Evolutionary conservation across 2,329 filamentous ascomycete species (phyloP).

Genomic region (Pestalotiopsis sp.): DNA sequence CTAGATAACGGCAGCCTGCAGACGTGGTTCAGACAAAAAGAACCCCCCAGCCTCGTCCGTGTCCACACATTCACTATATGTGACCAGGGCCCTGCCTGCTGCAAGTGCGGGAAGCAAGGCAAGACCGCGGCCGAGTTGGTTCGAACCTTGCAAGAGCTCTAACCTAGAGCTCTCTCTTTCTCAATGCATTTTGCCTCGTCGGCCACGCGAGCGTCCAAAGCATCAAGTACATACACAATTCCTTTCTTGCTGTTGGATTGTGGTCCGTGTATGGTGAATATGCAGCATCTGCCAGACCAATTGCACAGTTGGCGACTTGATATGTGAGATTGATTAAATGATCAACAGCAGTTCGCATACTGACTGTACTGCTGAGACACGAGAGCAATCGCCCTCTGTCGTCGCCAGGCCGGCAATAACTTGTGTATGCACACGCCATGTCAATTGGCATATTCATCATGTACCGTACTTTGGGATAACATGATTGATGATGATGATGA

Average conservation of each 20-base stretch:
- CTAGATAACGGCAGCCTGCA: no score
- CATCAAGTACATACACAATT: neutral
- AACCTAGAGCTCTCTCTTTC: neutral
- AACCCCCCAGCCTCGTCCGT: neutral
- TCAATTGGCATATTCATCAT: neutral
- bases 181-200: neutral
- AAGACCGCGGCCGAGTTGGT: slow-evolving; percentile 4
- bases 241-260: neutral
- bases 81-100: slow-evolving; percentile 3
- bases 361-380: neutral
- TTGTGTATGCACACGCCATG: neutral
- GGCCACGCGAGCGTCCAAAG: neutral
- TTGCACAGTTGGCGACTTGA: no score
- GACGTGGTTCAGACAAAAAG: neutral
- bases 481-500: neutral
- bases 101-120: slow-evolving; percentile 7
- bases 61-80: neutral
- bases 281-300: no score
- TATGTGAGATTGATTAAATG: neutral
- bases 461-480: neutral
- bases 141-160: neutral
- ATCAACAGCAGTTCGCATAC: neutral
- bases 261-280: neutral
- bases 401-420: neutral
- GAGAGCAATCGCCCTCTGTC: neutral